Percentiles rank a stretch among this genome's conserved stretches.
Conservation (phyloP, 1,284 basidiomycete species). For the Boletellus dicymbophilus region DNA sequence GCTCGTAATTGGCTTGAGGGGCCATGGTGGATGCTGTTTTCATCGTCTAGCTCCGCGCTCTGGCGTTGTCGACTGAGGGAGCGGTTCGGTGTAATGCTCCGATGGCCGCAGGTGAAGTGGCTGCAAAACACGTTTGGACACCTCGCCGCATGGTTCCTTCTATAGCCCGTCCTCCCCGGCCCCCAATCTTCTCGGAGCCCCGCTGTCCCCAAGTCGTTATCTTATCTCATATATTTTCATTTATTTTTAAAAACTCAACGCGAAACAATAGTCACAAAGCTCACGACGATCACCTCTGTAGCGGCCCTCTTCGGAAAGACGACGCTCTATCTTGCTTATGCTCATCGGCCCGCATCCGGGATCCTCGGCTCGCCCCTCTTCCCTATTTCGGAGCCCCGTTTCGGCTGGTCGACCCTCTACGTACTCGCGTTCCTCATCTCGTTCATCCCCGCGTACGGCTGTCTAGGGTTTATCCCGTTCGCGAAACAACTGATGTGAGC, state of each 20-base stretch:
- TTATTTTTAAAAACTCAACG: too few relatives aligned
- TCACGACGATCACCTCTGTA: constrained; percentile 83
- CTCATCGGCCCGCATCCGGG: constrained; percentile 73
- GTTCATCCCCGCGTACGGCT: constrained; percentile 83
- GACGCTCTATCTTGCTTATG: constrained; percentile 65
- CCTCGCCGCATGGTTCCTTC: constrained; percentile 88
- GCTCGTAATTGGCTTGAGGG: constrained; percentile 78
- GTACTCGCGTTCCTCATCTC: constrained; percentile 72
- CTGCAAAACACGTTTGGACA: constrained; percentile 84
- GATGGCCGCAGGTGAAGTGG: constrained; percentile 65
- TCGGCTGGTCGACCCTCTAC: constrained; percentile 65
- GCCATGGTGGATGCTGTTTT: constrained; percentile 83
- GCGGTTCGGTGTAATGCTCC: constrained; percentile 68
- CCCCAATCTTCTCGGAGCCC: too few relatives aligned
- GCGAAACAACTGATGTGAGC: constrained; percentile 50
- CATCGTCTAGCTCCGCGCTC: constrained; percentile 67
- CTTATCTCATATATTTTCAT: too few relatives aligned
- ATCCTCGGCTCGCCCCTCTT: constrained; percentile 76
- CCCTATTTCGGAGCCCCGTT: constrained; percentile 63
- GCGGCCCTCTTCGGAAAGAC: constrained; percentile 86
- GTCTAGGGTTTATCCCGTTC: constrained; percentile 73
- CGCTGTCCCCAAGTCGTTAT: too few relatives aligned
- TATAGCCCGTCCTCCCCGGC: too few relatives aligned
- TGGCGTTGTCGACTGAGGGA: constrained; percentile 67
- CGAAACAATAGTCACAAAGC: too few relatives aligned